Evolutionary conservation across 305 asterid genomes (phyloP).

Genomic region (Rubia tinctorum): DNA sequence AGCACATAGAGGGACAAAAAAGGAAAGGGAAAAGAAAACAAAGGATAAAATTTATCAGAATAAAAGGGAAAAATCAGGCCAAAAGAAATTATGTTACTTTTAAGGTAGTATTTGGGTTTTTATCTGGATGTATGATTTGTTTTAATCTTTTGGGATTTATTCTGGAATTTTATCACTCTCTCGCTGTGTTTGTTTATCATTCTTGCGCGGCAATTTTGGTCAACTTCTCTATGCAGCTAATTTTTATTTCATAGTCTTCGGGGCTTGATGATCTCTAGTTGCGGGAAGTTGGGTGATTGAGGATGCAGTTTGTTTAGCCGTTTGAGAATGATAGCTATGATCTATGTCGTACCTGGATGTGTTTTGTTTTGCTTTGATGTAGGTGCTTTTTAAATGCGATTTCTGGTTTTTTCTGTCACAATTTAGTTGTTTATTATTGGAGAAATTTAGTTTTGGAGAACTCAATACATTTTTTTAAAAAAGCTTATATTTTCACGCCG

Average conservation of each 20-base stretch:
- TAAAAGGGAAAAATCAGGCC: conserved; percentile 13
- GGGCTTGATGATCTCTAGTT: conserved; percentile 6
- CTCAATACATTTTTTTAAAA: no score
- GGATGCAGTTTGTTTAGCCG: background rate
- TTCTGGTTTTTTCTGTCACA: no score
- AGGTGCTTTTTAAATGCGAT: no score
- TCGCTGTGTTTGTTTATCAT: conserved; percentile 1
- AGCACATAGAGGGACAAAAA: conserved; percentile 13
- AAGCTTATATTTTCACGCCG: no score
- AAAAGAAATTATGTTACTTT: conserved; percentile 6
- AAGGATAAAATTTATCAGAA: conserved; percentile 6
- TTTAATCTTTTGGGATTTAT: conserved; percentile 12
- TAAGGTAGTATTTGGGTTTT: conserved; percentile 12
- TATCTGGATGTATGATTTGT: conserved; percentile 23
- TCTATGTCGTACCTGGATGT: no score
- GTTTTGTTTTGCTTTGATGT: no score
- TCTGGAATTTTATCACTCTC: background rate
- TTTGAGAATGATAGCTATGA: background rate
- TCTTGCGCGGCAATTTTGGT: conserved; percentile 19
- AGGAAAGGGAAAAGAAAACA: background rate
- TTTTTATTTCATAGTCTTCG: conserved; percentile 9
- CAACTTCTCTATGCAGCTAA: conserved; percentile 16
- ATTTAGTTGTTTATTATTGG: no score
- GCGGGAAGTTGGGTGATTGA: conserved; percentile 5
- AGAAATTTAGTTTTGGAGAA: no score